A percentile compares a stretch with the other conserved stretches of the same genome.
phyloP scores from a whole-genome alignment of 2,329 filamentous ascomycete species.

The Lomentospora prolificans region DNA sequence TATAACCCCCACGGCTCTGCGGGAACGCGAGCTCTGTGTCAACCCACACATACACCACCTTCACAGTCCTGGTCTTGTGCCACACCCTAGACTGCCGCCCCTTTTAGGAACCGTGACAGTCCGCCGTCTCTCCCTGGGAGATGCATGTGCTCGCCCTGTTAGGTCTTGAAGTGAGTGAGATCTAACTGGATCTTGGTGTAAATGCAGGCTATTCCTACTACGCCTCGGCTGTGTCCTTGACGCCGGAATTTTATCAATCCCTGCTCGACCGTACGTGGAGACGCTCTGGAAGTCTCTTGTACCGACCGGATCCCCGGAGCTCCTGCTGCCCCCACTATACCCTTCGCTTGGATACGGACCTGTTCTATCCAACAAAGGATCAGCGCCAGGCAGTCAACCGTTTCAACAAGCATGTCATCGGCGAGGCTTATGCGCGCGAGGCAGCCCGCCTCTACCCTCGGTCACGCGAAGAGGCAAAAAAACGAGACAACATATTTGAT shows the following conservation, averaged over 20 bases:
- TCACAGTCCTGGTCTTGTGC: neutral
- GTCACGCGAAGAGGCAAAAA: conserved; percentile 55
- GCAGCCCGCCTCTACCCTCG: conserved; percentile 55
- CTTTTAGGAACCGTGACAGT: neutral
- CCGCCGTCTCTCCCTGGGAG: neutral
- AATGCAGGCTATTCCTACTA: conserved; percentile 63
- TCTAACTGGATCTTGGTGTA: neutral
- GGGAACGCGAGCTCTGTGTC: neutral
- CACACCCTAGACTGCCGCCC: neutral
- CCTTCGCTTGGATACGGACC: conserved; percentile 57
- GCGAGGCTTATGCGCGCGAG: conserved; percentile 56
- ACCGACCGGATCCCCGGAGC: conserved; percentile 65
- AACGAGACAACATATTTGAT: conserved; percentile 57
- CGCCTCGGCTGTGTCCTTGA: conserved; percentile 50
- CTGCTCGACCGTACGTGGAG: conserved; percentile 71
- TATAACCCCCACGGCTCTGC: conserved; percentile 16
- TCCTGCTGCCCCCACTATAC: conserved; percentile 93
- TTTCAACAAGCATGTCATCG: conserved; percentile 63
- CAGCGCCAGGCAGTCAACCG: conserved; percentile 68
- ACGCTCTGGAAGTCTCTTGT: conserved; percentile 60
- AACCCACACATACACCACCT: conserved; percentile 3
- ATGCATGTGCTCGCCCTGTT: neutral
- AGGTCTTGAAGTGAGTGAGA: neutral
- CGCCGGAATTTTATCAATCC: conserved; percentile 57
- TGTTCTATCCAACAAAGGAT: conserved; percentile 58